Percentiles rank a stretch among this genome's conserved stretches.
phyloP scores from a whole-genome alignment of 352 stramenopile genomes.

The Phytophthora multivora region DNA sequence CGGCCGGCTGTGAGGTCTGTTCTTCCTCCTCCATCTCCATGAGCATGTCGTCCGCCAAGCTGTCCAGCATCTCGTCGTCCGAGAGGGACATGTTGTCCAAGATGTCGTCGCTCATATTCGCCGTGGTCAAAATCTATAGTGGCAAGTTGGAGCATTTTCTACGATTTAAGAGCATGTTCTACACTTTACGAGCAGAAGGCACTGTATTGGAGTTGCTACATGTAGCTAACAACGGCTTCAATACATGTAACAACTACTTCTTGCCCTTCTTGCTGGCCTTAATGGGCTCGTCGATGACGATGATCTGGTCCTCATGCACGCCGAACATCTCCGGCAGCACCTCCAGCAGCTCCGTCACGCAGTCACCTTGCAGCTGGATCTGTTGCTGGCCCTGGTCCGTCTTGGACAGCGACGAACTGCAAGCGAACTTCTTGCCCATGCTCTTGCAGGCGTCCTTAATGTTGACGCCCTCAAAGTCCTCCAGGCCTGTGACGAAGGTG shows the following conservation, averaged over 20 bases:
- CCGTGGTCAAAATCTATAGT: neutral
- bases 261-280: conserved; percentile 60
- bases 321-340: conserved; percentile 81
- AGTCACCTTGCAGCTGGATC: conserved; percentile 86
- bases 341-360: conserved; percentile 70
- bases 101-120: conserved; percentile 71
- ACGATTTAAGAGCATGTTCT: conserved; percentile 2
- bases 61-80: conserved; percentile 87
- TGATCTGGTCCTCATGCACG: conserved; percentile 75
- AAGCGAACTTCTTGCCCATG: conserved; percentile 84
- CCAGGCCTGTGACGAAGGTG: conserved; percentile 82
- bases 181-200: conserved; percentile 14
- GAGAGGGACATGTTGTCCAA: conserved; percentile 85
- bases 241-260: too few relatives aligned
- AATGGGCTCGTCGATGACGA: conserved; percentile 68
- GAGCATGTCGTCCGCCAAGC: conserved; percentile 81
- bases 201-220: conserved; percentile 2
- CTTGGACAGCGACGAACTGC: conserved; percentile 81
- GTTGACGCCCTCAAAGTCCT: conserved; percentile 81
- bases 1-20: neutral
- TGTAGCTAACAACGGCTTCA: neutral
- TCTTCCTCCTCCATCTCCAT: conserved; percentile 62
- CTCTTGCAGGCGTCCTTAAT: conserved; percentile 86
- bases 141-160: neutral
- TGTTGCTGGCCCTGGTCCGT: conserved; percentile 77